phyloP scores from a whole-genome alignment of 2,329 filamentous ascomycete species.

The Trichoderma sp. region DNA sequence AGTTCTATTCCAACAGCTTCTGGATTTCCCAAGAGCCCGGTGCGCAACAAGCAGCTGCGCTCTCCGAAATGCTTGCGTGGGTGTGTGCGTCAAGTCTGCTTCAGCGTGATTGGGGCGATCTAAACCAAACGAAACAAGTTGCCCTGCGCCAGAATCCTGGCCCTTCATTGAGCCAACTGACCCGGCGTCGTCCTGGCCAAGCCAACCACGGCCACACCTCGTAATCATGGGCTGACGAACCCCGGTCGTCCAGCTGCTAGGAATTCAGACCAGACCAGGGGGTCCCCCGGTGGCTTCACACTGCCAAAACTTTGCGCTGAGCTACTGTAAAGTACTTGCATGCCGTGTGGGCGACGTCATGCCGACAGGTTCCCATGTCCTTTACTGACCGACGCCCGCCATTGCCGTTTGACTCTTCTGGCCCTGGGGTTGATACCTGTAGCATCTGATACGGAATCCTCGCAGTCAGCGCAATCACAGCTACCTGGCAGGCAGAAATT shows the following conservation, averaged over 20 bases:
- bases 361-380: neutral
- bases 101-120: constrained; percentile 11
- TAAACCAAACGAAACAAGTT: constrained; percentile 15
- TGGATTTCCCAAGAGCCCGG: neutral
- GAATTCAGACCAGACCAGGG: neutral
- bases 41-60: neutral
- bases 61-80: neutral
- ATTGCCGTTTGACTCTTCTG: neutral
- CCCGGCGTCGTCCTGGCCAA: neutral
- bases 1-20: neutral
- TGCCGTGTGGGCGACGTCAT: constrained; percentile 11
- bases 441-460: neutral
- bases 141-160: constrained; percentile 11
- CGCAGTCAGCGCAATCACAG: neutral
- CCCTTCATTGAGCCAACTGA: neutral
- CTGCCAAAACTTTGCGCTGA: constrained; percentile 13
- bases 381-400: neutral
- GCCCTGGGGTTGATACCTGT: neutral
- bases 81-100: neutral
- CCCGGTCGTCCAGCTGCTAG: neutral
- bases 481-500: constrained; percentile 12
- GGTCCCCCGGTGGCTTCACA: constrained; percentile 1
- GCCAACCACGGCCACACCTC: constrained; percentile 5
- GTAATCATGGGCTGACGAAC: constrained; percentile 16
- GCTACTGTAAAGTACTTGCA: neutral